Evolutionary conservation across 768 basidiomycete genomes (phyloP).

Genomic region (Pholiota microspora): DNA sequence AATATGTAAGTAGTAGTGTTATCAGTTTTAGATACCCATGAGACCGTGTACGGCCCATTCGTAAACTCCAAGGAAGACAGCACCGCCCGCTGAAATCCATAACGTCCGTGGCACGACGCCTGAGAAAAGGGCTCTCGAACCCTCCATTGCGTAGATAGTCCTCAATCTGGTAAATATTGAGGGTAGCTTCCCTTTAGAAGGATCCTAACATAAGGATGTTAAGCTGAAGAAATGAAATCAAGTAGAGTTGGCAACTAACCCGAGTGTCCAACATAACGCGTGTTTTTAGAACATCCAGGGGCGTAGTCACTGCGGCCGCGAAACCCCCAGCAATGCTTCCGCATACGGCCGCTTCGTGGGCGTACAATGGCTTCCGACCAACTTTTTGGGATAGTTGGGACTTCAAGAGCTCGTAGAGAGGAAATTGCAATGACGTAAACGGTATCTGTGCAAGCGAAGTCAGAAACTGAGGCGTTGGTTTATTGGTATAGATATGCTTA

Average conservation of each 20-base stretch:
- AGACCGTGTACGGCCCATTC: slow-evolving; percentile 71
- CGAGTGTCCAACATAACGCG: slow-evolving; percentile 92
- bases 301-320: slow-evolving; percentile 89
- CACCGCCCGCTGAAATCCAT: slow-evolving; percentile 96
- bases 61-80: slow-evolving; percentile 96
- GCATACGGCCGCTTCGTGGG: slow-evolving; percentile 81
- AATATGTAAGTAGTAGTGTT: slow-evolving; percentile 6
- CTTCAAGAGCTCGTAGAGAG: slow-evolving; percentile 90
- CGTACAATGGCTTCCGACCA: slow-evolving; percentile 55
- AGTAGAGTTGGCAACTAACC: slow-evolving; percentile 34
- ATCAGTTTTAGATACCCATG: slow-evolving; percentile 25
- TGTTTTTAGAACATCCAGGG: slow-evolving; percentile 95
- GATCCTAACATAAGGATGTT: slow-evolving; percentile 34
- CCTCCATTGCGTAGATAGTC: slow-evolving; percentile 72
- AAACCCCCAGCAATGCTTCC: slow-evolving; percentile 90
- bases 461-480: slow-evolving; percentile 23
- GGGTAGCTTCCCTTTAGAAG: slow-evolving; percentile 47
- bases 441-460: slow-evolving; percentile 64
- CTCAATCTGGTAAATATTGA: slow-evolving; percentile 55
- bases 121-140: slow-evolving; percentile 72
- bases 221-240: background rate
- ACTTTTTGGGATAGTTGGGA: slow-evolving; percentile 53
- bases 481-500: slow-evolving; percentile 25
- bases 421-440: slow-evolving; percentile 95
- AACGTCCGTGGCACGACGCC: slow-evolving; percentile 90